A percentile compares a stretch with the other conserved stretches of the same genome.
Conservation (phyloP, 495 filamentous ascomycete species). For the Aspergillus bridgeri region DNA sequence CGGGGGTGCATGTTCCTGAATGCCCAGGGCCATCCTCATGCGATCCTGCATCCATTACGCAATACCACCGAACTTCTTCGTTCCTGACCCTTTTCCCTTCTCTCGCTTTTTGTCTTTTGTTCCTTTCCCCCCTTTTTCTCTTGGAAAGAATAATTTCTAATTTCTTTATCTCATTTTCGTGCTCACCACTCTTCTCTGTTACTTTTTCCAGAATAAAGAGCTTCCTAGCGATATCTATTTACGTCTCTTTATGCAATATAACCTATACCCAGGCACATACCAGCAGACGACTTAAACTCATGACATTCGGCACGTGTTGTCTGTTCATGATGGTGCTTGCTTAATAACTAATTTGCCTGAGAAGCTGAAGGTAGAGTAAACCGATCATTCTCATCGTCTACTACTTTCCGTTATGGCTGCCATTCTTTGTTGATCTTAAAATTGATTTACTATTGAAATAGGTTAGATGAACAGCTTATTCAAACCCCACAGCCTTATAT, state of each 20-base stretch:
- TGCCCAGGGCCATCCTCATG: not conserved
- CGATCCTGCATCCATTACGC: not conserved
- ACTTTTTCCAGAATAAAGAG: not conserved
- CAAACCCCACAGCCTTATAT: not conserved
- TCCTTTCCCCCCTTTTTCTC: not conserved
- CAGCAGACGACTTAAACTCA: slow-evolving; percentile 27
- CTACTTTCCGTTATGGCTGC: slow-evolving; percentile 7
- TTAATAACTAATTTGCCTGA: slow-evolving; percentile 6
- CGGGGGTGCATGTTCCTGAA: not conserved
- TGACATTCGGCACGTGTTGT: slow-evolving; percentile 28
- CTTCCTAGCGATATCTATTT: not conserved
- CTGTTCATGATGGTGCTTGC: slow-evolving; percentile 17
- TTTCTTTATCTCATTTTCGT: not conserved
- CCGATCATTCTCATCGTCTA: not conserved
- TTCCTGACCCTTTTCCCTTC: not conserved
- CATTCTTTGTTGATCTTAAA: slow-evolving; percentile 1
- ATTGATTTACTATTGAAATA: not conserved
- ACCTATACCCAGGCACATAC: not conserved
- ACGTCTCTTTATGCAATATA: no score
- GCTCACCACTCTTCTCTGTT: not conserved
- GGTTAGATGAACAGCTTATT: not conserved
- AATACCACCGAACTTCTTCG: not conserved
- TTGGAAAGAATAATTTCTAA: not conserved
- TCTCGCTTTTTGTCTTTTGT: not conserved
- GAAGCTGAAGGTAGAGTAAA: slow-evolving; percentile 4